phyloP scores from a whole-genome alignment of 176 grass and related monocot species.

The Carex scoparia region DNA sequence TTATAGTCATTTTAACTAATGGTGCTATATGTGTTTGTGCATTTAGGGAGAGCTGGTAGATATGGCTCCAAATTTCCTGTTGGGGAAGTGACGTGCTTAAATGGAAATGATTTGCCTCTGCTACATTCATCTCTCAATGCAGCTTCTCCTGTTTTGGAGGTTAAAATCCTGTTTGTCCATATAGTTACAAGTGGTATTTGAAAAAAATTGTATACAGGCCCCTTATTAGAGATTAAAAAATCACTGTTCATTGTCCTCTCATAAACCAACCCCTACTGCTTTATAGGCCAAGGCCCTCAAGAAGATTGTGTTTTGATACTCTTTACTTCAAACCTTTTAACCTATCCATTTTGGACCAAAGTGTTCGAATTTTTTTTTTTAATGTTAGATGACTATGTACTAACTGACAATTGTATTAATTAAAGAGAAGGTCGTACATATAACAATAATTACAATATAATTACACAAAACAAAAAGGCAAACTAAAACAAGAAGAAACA shows the following conservation, averaged over 20 bases:
- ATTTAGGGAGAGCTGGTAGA: slow-evolving; percentile 86
- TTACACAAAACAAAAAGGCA: background rate
- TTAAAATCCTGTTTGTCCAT: slow-evolving; percentile 17
- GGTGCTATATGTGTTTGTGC: background rate
- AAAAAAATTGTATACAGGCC: background rate
- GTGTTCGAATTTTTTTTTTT: background rate
- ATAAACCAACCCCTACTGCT: background rate
- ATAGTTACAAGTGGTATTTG: slow-evolving; percentile 8
- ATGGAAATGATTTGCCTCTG: slow-evolving; percentile 66
- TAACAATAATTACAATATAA: background rate
- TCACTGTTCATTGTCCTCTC: background rate
- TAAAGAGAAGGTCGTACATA: background rate
- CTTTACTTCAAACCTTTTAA: background rate
- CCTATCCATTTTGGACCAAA: background rate
- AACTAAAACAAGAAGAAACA: background rate
- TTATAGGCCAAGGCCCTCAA: background rate
- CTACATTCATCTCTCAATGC: slow-evolving; percentile 74
- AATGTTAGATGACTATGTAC: background rate
- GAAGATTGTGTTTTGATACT: background rate
- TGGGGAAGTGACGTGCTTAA: slow-evolving; percentile 84
- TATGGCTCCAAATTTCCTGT: slow-evolving; percentile 95
- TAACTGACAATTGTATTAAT: background rate
- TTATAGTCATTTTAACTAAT: background rate
- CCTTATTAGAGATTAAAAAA: background rate
- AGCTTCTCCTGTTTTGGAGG: slow-evolving; percentile 84